Percentiles rank a stretch among this genome's conserved stretches.
Conservation (phyloP, 2,329 filamentous ascomycete species). For the Akanthomyces uredinophilus region DNA sequence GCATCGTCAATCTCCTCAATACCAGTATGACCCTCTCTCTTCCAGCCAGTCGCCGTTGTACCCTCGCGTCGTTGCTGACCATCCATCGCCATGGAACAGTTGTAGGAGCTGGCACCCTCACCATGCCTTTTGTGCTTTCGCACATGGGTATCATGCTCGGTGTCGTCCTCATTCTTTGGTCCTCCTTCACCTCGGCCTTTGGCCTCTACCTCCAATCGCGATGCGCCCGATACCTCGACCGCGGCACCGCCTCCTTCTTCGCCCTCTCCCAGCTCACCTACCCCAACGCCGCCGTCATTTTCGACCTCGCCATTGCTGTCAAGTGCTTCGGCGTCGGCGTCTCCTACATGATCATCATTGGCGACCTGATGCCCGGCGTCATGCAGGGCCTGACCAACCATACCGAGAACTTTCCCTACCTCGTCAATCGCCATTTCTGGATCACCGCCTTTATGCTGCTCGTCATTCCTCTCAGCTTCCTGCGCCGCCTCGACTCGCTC, state of each 20-base stretch:
- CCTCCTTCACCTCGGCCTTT: slow-evolving; percentile 81
- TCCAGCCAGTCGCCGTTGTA: neutral
- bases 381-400: slow-evolving; percentile 71
- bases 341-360: slow-evolving; percentile 97
- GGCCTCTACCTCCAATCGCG: slow-evolving; percentile 91
- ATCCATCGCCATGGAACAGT: slow-evolving; percentile 47
- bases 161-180: slow-evolving; percentile 81
- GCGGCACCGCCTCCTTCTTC: slow-evolving; percentile 86
- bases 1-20: slow-evolving; percentile 91
- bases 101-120: slow-evolving; percentile 87
- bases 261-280: slow-evolving; percentile 96
- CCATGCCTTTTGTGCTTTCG: slow-evolving; percentile 90
- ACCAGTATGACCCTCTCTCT: slow-evolving; percentile 60
- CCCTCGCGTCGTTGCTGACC: slow-evolving; percentile 16
- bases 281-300: slow-evolving; percentile 89
- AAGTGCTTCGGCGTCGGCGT: slow-evolving; percentile 98
- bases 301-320: slow-evolving; percentile 91
- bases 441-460: slow-evolving; percentile 96
- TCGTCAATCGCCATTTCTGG: slow-evolving; percentile 93
- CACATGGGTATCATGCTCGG: slow-evolving; percentile 92
- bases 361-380: slow-evolving; percentile 95
- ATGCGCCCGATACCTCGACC: slow-evolving; percentile 88
- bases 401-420: slow-evolving; percentile 58
- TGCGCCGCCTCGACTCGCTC: slow-evolving; percentile 85
- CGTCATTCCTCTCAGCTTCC: slow-evolving; percentile 89